Evolutionary conservation across 2,329 filamentous ascomycete genomes (phyloP).

Genomic region (Botrytis squamosa): DNA sequence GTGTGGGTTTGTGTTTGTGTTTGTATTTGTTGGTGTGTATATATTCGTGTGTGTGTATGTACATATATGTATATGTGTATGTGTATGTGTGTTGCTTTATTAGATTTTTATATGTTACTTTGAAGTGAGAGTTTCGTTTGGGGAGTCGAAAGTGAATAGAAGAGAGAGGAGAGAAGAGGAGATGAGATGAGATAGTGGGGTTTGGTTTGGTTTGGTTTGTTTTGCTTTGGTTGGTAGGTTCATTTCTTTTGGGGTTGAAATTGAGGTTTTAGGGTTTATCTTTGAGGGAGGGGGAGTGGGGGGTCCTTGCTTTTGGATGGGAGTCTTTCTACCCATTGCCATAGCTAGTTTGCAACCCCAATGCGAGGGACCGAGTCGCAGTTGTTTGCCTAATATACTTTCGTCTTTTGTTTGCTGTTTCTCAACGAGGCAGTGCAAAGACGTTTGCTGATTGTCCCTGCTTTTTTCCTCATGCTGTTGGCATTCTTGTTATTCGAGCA

Average conservation of each 20-base stretch:
- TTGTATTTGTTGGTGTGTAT: neutral
- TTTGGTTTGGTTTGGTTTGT: too few species aligned
- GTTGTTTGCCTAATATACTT: neutral
- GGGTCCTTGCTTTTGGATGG: neutral
- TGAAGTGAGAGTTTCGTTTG: neutral
- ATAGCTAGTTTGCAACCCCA: neutral
- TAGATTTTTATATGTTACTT: neutral
- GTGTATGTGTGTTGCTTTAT: fast-evolving
- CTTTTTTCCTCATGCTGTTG: neutral
- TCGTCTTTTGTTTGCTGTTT: neutral
- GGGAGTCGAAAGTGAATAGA: neutral
- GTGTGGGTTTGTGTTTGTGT: neutral
- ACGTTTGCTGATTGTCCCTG: neutral
- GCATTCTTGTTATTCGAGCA: neutral
- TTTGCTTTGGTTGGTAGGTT: too few species aligned
- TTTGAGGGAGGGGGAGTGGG: too few species aligned
- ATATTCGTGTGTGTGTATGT: too few species aligned
- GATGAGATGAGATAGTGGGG: too few species aligned
- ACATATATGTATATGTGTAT: neutral
- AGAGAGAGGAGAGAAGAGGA: neutral
- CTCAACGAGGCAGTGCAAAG: neutral
- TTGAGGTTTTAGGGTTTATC: too few species aligned
- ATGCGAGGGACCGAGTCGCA: neutral
- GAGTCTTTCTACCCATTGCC: neutral
- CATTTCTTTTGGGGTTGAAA: too few species aligned